Conservation (phyloP, 1,139 yeast genomes). For the Zygosaccharomyces pseudobailii region DNA sequence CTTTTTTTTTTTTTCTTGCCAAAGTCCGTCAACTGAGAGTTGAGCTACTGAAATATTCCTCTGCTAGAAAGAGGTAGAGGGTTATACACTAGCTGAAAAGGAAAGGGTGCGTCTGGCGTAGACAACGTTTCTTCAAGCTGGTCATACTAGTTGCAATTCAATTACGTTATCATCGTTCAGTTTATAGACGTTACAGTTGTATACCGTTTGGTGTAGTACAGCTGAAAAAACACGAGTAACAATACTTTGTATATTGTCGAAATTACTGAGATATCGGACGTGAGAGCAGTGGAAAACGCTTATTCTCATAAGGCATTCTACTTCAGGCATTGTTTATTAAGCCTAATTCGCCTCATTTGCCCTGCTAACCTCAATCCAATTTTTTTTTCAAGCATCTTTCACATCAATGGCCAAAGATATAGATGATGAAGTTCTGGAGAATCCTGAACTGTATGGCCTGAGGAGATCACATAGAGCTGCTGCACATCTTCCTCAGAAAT, state of each 20-base stretch:
- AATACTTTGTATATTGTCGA: background rate
- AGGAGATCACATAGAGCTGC: constrained; percentile 77
- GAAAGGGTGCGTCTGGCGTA: background rate
- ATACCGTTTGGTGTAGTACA: background rate
- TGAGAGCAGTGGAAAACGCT: background rate
- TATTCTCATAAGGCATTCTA: background rate
- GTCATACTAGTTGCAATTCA: background rate
- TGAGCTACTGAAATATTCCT: background rate
- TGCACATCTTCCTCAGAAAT: constrained; percentile 41
- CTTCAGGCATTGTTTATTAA: background rate
- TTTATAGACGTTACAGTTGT: background rate
- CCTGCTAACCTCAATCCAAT: background rate
- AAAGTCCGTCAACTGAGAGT: background rate
- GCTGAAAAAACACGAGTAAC: background rate
- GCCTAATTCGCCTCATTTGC: background rate
- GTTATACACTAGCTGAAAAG: background rate
- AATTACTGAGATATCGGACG: background rate
- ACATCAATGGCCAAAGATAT: constrained; percentile 21
- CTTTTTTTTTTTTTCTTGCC: background rate
- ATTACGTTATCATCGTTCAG: background rate
- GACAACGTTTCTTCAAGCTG: background rate
- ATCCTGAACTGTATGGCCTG: constrained; percentile 90
- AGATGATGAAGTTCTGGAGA: constrained; percentile 39
- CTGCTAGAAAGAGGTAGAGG: background rate
- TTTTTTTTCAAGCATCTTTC: background rate